Percentiles rank a stretch among this genome's conserved stretches.
Evolutionary conservation across 805 yeast species (phyloP).

Genomic region (Debaryomyces tyrocola): DNA sequence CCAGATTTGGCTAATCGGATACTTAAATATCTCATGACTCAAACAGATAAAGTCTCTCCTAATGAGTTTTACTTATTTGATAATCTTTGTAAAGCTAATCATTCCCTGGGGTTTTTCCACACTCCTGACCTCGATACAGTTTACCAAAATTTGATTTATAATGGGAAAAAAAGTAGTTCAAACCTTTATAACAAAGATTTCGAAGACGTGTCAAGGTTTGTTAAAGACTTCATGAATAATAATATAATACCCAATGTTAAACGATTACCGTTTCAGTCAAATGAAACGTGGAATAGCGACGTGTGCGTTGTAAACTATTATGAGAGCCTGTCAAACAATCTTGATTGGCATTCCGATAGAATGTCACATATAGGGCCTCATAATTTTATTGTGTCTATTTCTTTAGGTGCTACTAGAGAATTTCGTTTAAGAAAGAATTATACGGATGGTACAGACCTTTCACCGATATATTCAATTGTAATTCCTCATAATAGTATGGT

Average conservation of each 20-base stretch:
- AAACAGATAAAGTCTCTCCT: conserved; percentile 37
- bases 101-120: conserved; percentile 33
- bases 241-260: conserved; percentile 30
- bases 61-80: conserved; percentile 63
- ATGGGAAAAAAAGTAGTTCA: conserved; percentile 39
- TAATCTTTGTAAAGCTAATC: conserved; percentile 59
- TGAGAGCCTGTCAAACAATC: conserved; percentile 46
- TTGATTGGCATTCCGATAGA: conserved; percentile 79
- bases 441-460: conserved; percentile 17
- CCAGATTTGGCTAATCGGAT: conserved; percentile 45
- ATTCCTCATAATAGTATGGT: conserved; percentile 69
- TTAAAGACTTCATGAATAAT: conserved; percentile 37
- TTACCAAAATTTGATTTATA: conserved; percentile 29
- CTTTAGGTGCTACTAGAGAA: conserved; percentile 69
- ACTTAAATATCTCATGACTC: conserved; percentile 42
- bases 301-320: conserved; percentile 59
- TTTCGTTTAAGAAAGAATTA: conserved; percentile 56
- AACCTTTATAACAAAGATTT: conserved; percentile 40
- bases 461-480: conserved; percentile 51
- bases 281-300: conserved; percentile 50
- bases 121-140: conserved; percentile 12
- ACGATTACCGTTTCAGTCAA: conserved; percentile 37
- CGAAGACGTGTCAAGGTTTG: conserved; percentile 38
- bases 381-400: conserved; percentile 63
- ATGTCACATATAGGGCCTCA: conserved; percentile 72